phyloP scores from a whole-genome alignment of 176 grass and related monocot species.

The Triticum timopheevii region DNA sequence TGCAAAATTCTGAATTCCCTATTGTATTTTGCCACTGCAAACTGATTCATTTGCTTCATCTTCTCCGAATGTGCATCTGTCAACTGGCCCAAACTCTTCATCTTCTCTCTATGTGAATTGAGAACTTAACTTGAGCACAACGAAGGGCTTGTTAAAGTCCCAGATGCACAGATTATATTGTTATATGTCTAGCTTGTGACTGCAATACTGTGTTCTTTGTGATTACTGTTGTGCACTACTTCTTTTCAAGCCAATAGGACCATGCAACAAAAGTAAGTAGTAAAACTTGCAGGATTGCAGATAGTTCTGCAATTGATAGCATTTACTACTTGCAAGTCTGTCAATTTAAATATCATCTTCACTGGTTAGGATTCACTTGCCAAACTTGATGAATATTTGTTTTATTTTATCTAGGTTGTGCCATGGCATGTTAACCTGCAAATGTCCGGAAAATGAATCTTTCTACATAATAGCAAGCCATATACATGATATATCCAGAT shows the following conservation, averaged over 20 bases:
- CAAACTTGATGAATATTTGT: not conserved
- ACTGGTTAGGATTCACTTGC: not conserved
- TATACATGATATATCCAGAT: not conserved
- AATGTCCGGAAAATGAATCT: not conserved
- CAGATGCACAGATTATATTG: slow-evolving; percentile 11
- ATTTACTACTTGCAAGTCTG: slow-evolving; percentile 1
- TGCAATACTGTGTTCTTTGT: slow-evolving; percentile 13
- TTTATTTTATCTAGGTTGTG: not conserved
- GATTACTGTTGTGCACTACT: not conserved
- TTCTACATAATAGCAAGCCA: not conserved
- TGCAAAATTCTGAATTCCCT: not conserved
- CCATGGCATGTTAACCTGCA: not conserved
- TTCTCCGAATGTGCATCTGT: not conserved
- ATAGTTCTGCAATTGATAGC: not conserved
- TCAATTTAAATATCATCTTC: not conserved
- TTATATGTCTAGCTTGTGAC: not conserved
- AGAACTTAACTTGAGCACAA: not conserved
- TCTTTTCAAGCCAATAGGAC: not conserved
- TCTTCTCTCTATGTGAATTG: not conserved
- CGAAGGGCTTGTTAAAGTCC: not conserved
- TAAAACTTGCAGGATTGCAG: not conserved
- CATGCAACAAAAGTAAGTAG: not conserved
- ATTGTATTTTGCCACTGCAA: not conserved
- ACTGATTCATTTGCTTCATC: not conserved
- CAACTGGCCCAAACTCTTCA: not conserved